Percentiles rank a stretch among this genome's conserved stretches.
phyloP scores from a whole-genome alignment of 176 grass and related monocot species.

The Typha latifolia region DNA sequence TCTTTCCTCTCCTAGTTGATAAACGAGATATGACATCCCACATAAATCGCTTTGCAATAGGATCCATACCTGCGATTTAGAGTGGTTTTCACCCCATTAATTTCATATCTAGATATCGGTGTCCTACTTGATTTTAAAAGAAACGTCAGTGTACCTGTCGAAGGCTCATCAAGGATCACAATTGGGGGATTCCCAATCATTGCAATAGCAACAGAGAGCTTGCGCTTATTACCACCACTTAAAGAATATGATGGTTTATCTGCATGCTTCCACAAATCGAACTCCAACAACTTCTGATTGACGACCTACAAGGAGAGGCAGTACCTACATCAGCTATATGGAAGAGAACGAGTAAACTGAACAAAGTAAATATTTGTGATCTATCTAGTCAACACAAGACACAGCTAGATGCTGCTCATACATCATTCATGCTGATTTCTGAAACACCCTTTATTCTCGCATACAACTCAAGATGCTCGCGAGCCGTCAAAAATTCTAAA shows the following conservation, averaged over 20 bases:
- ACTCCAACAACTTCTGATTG: conserved; percentile 38
- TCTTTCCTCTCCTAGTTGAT: conserved; percentile 41
- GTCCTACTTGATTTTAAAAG: neutral
- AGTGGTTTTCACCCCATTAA: neutral
- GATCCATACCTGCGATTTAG: conserved; percentile 33
- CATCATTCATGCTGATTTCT: conserved; percentile 34
- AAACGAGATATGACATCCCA: conserved; percentile 48
- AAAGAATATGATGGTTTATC: conserved; percentile 45
- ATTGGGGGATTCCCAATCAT: conserved; percentile 48
- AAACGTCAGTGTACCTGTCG: conserved; percentile 28
- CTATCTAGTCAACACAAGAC: neutral
- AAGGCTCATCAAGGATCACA: conserved; percentile 51
- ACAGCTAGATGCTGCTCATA: conserved; percentile 4
- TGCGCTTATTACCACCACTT: conserved; percentile 47
- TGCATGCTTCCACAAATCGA: conserved; percentile 37
- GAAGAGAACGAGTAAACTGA: neutral
- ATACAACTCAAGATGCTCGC: conserved; percentile 48
- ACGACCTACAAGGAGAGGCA: conserved; percentile 20
- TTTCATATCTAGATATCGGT: neutral
- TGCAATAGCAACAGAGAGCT: conserved; percentile 45
- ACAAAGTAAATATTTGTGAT: neutral
- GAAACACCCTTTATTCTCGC: conserved; percentile 43
- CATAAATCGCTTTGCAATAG: conserved; percentile 48
- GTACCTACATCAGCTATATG: neutral
- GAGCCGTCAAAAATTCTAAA: conserved; percentile 38